phyloP scores from a whole-genome alignment of 257 asterid genomes.

The Solanum sitiens region DNA sequence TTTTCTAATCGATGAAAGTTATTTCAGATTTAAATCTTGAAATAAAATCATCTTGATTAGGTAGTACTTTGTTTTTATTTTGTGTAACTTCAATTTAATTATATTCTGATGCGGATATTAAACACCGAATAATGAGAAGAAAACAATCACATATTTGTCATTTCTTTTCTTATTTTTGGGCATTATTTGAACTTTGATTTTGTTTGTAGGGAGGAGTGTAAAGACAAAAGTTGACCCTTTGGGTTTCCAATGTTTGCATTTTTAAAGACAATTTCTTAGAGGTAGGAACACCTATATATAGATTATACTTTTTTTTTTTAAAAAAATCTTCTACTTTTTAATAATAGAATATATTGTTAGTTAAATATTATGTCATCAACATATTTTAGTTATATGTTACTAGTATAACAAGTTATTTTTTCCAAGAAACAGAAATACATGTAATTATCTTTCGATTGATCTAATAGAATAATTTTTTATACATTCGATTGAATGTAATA shows the following conservation, averaged over 20 bases:
- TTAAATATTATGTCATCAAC: background rate
- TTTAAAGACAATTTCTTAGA: background rate
- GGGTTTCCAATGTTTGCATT: background rate
- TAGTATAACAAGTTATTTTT: background rate
- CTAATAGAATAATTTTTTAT: background rate
- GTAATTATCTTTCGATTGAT: background rate
- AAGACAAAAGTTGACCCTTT: background rate
- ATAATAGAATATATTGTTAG: background rate
- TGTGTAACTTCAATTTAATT: background rate
- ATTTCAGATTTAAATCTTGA: background rate
- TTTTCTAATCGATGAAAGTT: background rate
- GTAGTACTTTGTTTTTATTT: fast-evolving
- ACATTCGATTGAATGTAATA: background rate
- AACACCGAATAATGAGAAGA: background rate
- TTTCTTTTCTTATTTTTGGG: background rate
- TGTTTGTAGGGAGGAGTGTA: background rate
- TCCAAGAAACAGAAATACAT: no score
- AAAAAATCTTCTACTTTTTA: background rate
- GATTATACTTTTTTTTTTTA: background rate
- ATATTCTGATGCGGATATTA: fast-evolving
- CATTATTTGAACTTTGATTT: background rate
- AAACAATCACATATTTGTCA: background rate
- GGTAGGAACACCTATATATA: background rate
- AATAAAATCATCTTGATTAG: fast-evolving
- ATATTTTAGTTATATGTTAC: background rate